These are phyloP conservation scores for Trichophyton simii DNA, from an alignment of 2,329 filamentous ascomycete species.

Conservation along the genomic window DNA sequence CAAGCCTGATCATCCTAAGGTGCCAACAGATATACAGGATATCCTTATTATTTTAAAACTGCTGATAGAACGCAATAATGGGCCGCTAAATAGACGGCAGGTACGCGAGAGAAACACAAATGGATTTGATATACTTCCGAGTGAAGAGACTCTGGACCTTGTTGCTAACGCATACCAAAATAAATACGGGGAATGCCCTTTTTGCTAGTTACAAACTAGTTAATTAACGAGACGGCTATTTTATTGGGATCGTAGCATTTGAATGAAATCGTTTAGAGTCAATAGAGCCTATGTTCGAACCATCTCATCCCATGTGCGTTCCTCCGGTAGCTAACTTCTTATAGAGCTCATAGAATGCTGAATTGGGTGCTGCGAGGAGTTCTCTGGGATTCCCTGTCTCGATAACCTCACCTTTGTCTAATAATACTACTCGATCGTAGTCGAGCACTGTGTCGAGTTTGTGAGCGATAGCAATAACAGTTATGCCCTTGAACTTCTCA, in stretches of 20 bases:
- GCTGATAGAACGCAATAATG: constrained; percentile 15
- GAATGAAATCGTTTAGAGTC: background rate
- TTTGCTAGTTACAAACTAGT: background rate
- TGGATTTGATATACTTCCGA: constrained; percentile 20
- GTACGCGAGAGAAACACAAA: constrained; percentile 21
- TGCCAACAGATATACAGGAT: constrained; percentile 20
- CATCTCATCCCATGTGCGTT: background rate
- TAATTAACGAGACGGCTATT: background rate
- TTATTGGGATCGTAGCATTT: background rate
- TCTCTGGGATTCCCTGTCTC: constrained; percentile 35
- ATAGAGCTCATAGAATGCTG: constrained; percentile 1
- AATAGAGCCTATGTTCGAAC: too few species aligned
- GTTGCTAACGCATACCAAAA: constrained; percentile 20
- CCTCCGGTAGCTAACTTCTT: background rate
- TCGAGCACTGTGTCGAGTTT: constrained; percentile 92
- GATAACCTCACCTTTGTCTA: constrained; percentile 75
- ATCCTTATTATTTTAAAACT: constrained; percentile 21
- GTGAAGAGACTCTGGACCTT: constrained; percentile 19
- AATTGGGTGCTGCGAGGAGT: background rate
- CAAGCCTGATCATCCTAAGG: constrained; percentile 15
- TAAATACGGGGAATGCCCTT: constrained; percentile 13
- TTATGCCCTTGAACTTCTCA: constrained; percentile 68
- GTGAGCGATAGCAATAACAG: constrained; percentile 96
- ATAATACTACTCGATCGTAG: constrained; percentile 77
- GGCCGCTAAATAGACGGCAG: constrained; percentile 17